Conservation (phyloP, 2,329 filamentous ascomycete species). For the Clarireedia homoeocarpa region DNA sequence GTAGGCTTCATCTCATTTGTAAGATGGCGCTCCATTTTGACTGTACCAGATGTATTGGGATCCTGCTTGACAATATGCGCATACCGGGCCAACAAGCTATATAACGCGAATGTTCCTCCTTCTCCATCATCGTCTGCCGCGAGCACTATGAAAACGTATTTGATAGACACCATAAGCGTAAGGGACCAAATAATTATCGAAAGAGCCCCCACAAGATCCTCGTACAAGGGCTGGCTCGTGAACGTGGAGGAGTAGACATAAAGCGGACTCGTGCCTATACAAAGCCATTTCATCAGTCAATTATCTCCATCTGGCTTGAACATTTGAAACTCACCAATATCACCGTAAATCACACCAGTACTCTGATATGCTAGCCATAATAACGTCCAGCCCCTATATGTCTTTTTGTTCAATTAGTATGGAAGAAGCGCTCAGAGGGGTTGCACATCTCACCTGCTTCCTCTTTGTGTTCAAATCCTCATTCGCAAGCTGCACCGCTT, state of each 20-base stretch:
- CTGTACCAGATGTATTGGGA: conserved; percentile 44
- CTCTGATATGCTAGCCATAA: conserved; percentile 54
- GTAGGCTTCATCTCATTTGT: conserved; percentile 47
- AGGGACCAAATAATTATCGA: conserved; percentile 64
- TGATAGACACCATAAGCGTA: conserved; percentile 60
- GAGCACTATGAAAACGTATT: conserved; percentile 60
- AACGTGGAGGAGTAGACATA: conserved; percentile 68
- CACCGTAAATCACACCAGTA: conserved; percentile 60
- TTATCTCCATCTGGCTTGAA: not conserved
- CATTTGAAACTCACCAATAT: conserved; percentile 45
- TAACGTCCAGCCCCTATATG: conserved; percentile 22
- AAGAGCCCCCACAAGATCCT: conserved; percentile 55
- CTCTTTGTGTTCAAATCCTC: conserved; percentile 25
- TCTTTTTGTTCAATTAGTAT: conserved; percentile 10
- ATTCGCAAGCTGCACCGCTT: conserved; percentile 20
- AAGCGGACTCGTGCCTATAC: conserved; percentile 44
- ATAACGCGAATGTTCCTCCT: conserved; percentile 61
- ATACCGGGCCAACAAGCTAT: conserved; percentile 55
- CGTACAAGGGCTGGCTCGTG: conserved; percentile 42
- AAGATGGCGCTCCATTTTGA: conserved; percentile 51
- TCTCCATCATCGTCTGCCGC: conserved; percentile 63
- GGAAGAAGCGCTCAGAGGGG: not conserved
- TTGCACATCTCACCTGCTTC: conserved; percentile 21
- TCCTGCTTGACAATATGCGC: conserved; percentile 53
- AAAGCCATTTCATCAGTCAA: no score